Base-by-base conservation (phyloP, 2,329 filamentous ascomycete genomes). In the Ambrosiella xylebori region DNA sequence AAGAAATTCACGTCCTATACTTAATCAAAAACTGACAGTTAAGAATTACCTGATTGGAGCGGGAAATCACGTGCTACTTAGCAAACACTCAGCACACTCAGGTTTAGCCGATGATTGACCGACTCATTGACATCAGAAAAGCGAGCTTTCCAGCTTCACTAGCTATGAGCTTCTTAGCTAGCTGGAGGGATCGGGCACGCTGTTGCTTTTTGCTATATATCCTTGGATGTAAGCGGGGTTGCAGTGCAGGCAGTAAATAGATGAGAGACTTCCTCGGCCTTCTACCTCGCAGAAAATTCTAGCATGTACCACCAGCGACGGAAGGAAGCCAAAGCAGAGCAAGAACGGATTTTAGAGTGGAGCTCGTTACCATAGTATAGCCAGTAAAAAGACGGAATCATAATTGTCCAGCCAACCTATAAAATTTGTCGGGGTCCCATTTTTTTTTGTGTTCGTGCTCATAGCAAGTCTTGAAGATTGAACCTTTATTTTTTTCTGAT, bases 201-300 rank as follows among this genome's bases (percentile, higher is more conserved):
- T 27, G 27, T 27, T 27, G 27, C 27, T 27, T 27, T 27, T 27
- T 27, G 4, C 27, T 27, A 27, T 27, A 27, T 27, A 27, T 27
- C 27, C 27, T 27, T 27, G 4, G 27, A 27, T 27, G 27, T 27
- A 27, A 19, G 17, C 19, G 15, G 19, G 17, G 8, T n/a, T 41
- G n/a, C 39, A 41, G 39, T 39, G 36, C 9, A 49, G 41, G n/a
- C 9, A 5, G n/a, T 44, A 40, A 41, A 27, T 27, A 27, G 27
- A 27, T 3, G 27, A 27, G 27, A 27, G 27, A n/a, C 39, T 60
- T 60, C 56, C 52, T 27, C 52, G 38, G 55, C 56, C 50, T 60
- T 60, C 59, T 38, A 57, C 38, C 39, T 39, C 44, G 45, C 56
- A 57, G 59, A 60, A 60, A 57, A 55, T 60, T 60, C 59, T 60